Evolutionary conservation across 305 asterid species (phyloP), one percentile per base, ranked within the genome.

Genomic region (Fraxinus ornus): DNA sequence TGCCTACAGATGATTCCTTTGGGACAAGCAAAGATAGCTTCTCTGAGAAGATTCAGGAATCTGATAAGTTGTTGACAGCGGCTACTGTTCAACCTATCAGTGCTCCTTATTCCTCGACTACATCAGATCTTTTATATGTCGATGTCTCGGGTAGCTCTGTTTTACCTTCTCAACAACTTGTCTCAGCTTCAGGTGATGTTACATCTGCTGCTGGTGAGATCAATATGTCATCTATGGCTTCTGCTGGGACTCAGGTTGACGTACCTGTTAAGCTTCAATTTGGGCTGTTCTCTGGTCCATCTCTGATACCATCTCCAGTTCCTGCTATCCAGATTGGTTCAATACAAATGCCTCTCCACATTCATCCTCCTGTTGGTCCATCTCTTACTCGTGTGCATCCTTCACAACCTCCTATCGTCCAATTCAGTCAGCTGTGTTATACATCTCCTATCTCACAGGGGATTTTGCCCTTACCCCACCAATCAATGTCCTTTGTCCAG

Each of bases 251-350:
- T 84, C 92, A 83, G 84, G 88, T 86, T 78, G 98, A 97, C 84
- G 64, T 87, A 81, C 95, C 98, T 55, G 88, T 92, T 79, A 90
- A 93, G 78, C 93, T 93, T 88, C 98, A 93, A 90, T 97, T 97
- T 93, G 99, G 99, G 80, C 90, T 97, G 82, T 97, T 95, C 88
- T 89, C 98, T 81, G 98, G 98, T 82, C 97, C 99, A 39, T 86
- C 99, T 68, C 85, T 94, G 87, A 92, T 97, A 86, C 97, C 98
- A 77, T 91, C 98, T 88, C 98, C 97, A 2, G 95, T 97, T 86
- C 96, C 97, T 28, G 92, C 98, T 32, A 95, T 97, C 87, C 99
- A 97, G 92, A 97, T 97, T 83, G 98, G 99, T 87, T 97, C 99
- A n/a, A 95, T 97, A 77, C 98, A 95, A 91, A 97, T 97, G 98